Evolutionary conservation across 176 grass and related monocot genomes (phyloP).

Genomic region (Avena atlantica): DNA sequence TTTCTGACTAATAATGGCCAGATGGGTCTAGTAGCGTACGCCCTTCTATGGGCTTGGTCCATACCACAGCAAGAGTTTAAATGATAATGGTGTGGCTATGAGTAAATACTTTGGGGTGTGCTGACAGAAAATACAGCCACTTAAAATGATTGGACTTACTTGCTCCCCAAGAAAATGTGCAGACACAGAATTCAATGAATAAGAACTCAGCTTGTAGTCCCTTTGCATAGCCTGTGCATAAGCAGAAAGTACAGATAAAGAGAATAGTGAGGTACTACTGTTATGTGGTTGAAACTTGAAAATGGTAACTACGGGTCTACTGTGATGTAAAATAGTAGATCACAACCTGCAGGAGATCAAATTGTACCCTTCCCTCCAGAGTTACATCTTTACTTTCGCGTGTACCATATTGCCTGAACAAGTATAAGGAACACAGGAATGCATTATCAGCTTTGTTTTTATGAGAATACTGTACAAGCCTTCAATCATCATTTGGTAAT

Average conservation of each 20-base stretch:
- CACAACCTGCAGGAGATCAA: slow-evolving; percentile 93
- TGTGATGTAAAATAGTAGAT: slow-evolving; percentile 43
- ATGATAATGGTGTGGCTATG: slow-evolving; percentile 16
- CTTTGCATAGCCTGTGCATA: slow-evolving; percentile 86
- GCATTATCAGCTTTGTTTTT: slow-evolving; percentile 30
- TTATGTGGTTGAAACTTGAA: slow-evolving; percentile 7
- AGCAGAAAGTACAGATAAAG: slow-evolving; percentile 41
- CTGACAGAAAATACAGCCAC: slow-evolving; percentile 21
- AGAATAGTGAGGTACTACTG: slow-evolving; percentile 32
- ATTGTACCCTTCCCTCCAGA: slow-evolving; percentile 96
- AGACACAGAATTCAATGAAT: slow-evolving; percentile 97
- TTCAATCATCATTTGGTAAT: slow-evolving; percentile 31
- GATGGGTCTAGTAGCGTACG: neutral
- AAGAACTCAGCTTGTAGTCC: slow-evolving; percentile 98
- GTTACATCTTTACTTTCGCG: slow-evolving; percentile 99
- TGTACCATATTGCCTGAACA: slow-evolving; percentile 83
- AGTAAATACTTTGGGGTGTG: slow-evolving; percentile 7
- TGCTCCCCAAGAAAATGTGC: slow-evolving; percentile 97
- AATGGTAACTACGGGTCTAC: neutral
- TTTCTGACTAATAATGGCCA: slow-evolving; percentile 17
- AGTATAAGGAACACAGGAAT: slow-evolving; percentile 13
- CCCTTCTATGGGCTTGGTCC: neutral
- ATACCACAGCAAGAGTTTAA: slow-evolving; percentile 27
- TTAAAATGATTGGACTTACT: slow-evolving; percentile 63
- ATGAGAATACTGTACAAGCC: neutral